Evolutionary conservation across 495 filamentous ascomycete genomes (phyloP), one percentile per base, ranked within the genome.

Genomic region (Neurospora hispaniola): DNA sequence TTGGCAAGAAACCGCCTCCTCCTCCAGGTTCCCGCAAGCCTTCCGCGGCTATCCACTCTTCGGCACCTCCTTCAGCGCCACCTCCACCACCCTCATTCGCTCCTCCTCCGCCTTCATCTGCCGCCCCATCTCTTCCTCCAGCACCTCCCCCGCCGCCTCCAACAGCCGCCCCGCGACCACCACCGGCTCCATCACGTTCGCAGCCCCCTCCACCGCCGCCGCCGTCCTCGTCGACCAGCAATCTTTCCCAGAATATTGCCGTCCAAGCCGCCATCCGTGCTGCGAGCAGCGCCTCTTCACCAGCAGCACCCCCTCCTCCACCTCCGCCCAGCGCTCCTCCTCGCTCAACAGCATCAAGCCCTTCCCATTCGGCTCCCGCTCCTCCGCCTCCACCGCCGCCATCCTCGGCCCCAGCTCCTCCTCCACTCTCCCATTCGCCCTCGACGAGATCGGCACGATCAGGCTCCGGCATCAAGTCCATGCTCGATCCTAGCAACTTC

Each of bases 401-500:
- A 9, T 74, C 79, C 3, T 74, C 79, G 8, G 76, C 82, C 16
- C 74, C 82, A 12, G 81, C 80, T 4, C 79, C 82, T 5, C 78
- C 83, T 9, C 80, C 83, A 6, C 70, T 81, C 18, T 44, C 80
- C 3, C 80, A 80, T 46, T 78, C 83, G 5, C 74, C 79, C 39
- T 82, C 81, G 9, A 73, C 76, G n/a, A 75, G 74, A 66, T 75
- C 83, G 39, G 79, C 73, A 16, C 80, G 74, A 54, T 73, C 78
- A 74, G 73, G 75, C 76, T 71, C 82, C 84, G 43, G 78, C 31
- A 83, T 84, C 66, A 83, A 82, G 71, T 88, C 89, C 8, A 87
- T 89, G 80, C 81, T 94, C 23, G 91, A 96, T 79, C 86, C 93
- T 14, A 93, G 90, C 78, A 85, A 88, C 38, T 96, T 93, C 81